Base-by-base conservation (phyloP, 2,329 filamentous ascomycete species). In the Exophiala sideris region DNA sequence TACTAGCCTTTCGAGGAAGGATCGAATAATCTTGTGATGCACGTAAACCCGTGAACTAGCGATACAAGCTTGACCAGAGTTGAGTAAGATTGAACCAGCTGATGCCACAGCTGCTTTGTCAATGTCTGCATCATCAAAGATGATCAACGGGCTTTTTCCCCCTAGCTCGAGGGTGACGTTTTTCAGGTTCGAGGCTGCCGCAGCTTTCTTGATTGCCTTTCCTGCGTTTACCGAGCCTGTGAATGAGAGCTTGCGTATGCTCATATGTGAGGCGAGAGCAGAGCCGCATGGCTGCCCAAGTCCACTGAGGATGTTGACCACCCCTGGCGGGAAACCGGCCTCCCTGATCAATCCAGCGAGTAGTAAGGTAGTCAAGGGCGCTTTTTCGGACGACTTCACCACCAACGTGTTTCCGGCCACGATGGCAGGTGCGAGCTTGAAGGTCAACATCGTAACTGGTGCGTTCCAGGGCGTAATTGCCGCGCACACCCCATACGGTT, bases 251-350 rank as follows among this genome's bases (percentile, higher is more conserved):
- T 71, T 71, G 34, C 62, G 60, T 3, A 70, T 59, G 1, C 57
- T 50, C 52, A 65, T 61, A 42, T 69, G 64, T 35, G 60, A 57
- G 1, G 68, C 63, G 1, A 86, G 66, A 72, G 74, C 75, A 1
- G 79, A 80, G 3, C 84, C 84, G 5, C 86, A 76, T 39, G 74
- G 71, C 59, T 85, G 82, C 41, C 80, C 80, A 6, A 33, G 55
- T 62, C 83, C 84, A 48, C 79, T 79, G 3, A 86, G 67, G 0
- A 73, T 78, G 63, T 86, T 82, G 2, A 86, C 65, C n/a, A 87
- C 80, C 33, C 83, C 84, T 29, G 71, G 71, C 0, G 80, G 77
- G 2, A 82, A 80, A 66, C 85, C 81, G 68, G 85, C 72, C n/a
- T 76, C 65, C 51, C 79, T 74, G 0, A 75, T 80, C 2, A 86